Evolutionary conservation across 345 rosid species (phyloP), one percentile per base, ranked within the genome.

Genomic region (Lumnitzera racemosa): DNA sequence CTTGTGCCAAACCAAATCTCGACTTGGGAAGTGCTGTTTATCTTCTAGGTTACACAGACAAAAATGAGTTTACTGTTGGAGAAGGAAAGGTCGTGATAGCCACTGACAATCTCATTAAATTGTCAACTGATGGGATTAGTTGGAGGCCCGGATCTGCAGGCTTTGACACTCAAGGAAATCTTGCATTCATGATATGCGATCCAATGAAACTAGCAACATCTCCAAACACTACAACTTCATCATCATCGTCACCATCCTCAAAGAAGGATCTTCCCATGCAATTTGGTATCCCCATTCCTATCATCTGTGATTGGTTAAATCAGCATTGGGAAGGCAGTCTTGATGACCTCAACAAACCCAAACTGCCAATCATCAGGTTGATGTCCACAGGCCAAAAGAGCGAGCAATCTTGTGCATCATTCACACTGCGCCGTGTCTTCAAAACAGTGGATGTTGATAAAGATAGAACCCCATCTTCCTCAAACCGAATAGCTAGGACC

Each of bases 251-350:
- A 9, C 65, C 94, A n/a, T 82, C 96, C 0, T 78, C 83, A 71
- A 92, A 81, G 81, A 92, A 78, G 66, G 84, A 78, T 54, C 50
- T 70, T 41, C 75, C 76, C 2, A 78, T 82, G 89, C 98, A 89
- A 70, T 92, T 92, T 47, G 95, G 98, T 52, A 92, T 92, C 75
- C 97, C 98, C 3, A 76, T 92, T 58, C 96, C 98, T 2, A 76
- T 89, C 24, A 89, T 92, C 2, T 84, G 91, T 64, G 96, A 92
- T 76, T 89, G 98, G 97, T 80, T 89, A 57, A 89, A 85, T 78
- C 98, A 89, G 77, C 98, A 92, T 65, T 89, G 97, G 97, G 98
- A 92, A 78, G 98, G 97, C 60, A 84, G 80, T 73, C 87, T 92
- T 0, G 98, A 92, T 58, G 97, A 92, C 71, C 84, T 77, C 59